These are phyloP conservation scores for Hansenula sp. DNA, from an alignment of 1,139 yeast species.

Conservation along the genomic window DNA sequence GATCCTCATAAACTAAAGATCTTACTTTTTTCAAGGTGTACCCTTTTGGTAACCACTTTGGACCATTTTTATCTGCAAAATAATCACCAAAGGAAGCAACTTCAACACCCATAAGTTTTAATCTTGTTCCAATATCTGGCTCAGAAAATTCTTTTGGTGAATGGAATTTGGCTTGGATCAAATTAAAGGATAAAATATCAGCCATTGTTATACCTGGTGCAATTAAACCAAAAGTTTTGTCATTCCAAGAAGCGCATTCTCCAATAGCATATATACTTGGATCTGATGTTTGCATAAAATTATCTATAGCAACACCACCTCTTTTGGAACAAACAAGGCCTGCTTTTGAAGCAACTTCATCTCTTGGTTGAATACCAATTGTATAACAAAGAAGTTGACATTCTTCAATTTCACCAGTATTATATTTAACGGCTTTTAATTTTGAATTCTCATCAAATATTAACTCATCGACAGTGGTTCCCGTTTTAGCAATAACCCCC, in stretches of 20 bases:
- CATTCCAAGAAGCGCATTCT: conserved; percentile 33
- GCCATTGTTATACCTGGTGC: conserved; percentile 32
- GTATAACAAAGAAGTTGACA: conserved; percentile 29
- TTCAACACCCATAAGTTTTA: conserved; percentile 32
- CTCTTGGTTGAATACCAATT: conserved; percentile 31
- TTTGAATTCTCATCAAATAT: conserved; percentile 18
- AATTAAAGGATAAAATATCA: conserved; percentile 27
- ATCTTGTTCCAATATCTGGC: conserved; percentile 30
- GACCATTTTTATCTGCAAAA: conserved; percentile 28
- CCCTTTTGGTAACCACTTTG: conserved; percentile 27
- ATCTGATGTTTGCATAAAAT: conserved; percentile 25
- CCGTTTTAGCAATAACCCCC: conserved; percentile 27
- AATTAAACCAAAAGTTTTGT: conserved; percentile 29
- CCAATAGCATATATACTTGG: conserved; percentile 28
- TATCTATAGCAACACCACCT: conserved; percentile 28
- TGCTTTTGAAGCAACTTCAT: conserved; percentile 24
- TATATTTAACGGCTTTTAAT: conserved; percentile 22
- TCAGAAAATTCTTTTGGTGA: conserved; percentile 23
- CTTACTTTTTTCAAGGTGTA: conserved; percentile 17
- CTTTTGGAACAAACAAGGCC: conserved; percentile 22
- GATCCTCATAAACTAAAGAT: conserved; percentile 26
- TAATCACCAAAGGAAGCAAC: conserved; percentile 33
- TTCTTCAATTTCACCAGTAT: conserved; percentile 24
- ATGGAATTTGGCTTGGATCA: conserved; percentile 29
- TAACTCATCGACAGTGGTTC: conserved; percentile 23